Percentiles rank a stretch among this genome's conserved stretches.
These are phyloP conservation scores for Saturnispora saitoi DNA, from an alignment of 805 yeast species.

Conservation along the genomic window DNA sequence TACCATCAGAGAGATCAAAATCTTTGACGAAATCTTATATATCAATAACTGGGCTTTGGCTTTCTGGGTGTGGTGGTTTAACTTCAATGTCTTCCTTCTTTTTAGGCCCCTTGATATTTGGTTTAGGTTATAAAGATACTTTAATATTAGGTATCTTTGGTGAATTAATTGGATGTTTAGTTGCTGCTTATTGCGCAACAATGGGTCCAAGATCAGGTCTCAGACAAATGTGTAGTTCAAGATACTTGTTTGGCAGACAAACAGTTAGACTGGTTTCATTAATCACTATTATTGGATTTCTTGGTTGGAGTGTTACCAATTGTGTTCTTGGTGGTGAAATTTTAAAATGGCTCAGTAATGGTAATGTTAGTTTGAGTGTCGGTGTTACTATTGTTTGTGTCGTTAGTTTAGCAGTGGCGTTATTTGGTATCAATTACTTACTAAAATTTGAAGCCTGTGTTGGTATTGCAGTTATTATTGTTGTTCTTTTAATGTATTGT, in stretches of 20 bases:
- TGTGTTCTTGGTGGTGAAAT: conserved; percentile 86
- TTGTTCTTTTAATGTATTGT: conserved; percentile 62
- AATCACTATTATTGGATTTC: conserved; percentile 62
- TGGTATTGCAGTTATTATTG: conserved; percentile 58
- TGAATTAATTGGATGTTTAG: conserved; percentile 55
- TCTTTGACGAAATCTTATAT: conserved; percentile 18
- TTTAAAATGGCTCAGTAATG: conserved; percentile 54
- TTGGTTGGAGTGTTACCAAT: conserved; percentile 95
- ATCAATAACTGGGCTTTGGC: conserved; percentile 66
- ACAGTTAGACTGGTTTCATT: conserved; percentile 68
- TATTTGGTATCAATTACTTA: conserved; percentile 71
- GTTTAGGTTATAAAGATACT: conserved; percentile 58
- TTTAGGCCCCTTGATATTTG: conserved; percentile 65
- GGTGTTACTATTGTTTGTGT: conserved; percentile 68
- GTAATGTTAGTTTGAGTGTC: conserved; percentile 56
- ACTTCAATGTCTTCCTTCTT: conserved; percentile 82
- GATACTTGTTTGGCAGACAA: conserved; percentile 82
- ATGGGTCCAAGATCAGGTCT: conserved; percentile 91
- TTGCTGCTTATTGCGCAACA: conserved; percentile 76
- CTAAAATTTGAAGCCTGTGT: conserved; percentile 58
- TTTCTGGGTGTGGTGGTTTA: conserved; percentile 80
- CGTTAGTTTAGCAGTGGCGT: conserved; percentile 55
- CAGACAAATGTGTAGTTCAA: conserved; percentile 77
- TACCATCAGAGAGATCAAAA: conserved; percentile 43
- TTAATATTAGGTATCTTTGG: conserved; percentile 56